Percentiles rank a stretch among this genome's conserved stretches.
Conservation (phyloP, 495 filamentous ascomycete species). For the Talaromyces stipitatus region DNA sequence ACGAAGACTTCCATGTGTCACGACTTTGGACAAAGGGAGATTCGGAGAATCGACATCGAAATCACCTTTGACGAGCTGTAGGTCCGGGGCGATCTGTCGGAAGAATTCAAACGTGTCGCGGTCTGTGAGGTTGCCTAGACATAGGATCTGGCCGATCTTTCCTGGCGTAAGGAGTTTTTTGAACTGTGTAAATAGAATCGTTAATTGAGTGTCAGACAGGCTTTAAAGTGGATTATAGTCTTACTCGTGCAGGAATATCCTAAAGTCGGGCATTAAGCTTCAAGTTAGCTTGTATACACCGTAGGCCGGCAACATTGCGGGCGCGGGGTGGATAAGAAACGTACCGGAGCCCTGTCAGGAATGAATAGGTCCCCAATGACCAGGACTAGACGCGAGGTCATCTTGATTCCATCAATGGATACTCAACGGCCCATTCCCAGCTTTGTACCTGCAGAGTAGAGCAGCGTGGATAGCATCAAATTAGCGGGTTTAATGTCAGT, state of each 20-base stretch:
- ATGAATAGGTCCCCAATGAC: slow-evolving; percentile 97
- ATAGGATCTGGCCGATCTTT: slow-evolving; percentile 96
- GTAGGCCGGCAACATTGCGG: not conserved
- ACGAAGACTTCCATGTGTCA: slow-evolving; percentile 85
- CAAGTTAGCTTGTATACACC: not conserved
- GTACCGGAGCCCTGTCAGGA: slow-evolving; percentile 83
- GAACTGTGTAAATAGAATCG: slow-evolving; percentile 55
- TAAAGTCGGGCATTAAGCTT: slow-evolving; percentile 28
- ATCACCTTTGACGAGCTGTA: slow-evolving; percentile 91
- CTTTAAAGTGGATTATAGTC: too few relatives aligned
- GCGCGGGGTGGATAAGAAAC: slow-evolving; percentile 15
- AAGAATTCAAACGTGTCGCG: slow-evolving; percentile 93
- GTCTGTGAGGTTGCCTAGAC: slow-evolving; percentile 94
- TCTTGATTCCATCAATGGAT: slow-evolving; percentile 26
- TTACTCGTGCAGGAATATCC: slow-evolving; percentile 89
- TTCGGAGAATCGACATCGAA: slow-evolving; percentile 91
- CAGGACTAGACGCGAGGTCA: slow-evolving; percentile 79
- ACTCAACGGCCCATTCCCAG: slow-evolving; percentile 25
- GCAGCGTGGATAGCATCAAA: too few relatives aligned
- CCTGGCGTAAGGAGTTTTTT: slow-evolving; percentile 95
- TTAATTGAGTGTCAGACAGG: too few relatives aligned
- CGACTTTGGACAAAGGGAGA: slow-evolving; percentile 85
- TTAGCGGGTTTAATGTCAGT: not conserved
- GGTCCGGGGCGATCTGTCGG: slow-evolving; percentile 80
- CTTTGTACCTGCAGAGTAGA: not conserved